phyloP scores from a whole-genome alignment of 83 land plant genomes.

The Picea engelmannii region DNA sequence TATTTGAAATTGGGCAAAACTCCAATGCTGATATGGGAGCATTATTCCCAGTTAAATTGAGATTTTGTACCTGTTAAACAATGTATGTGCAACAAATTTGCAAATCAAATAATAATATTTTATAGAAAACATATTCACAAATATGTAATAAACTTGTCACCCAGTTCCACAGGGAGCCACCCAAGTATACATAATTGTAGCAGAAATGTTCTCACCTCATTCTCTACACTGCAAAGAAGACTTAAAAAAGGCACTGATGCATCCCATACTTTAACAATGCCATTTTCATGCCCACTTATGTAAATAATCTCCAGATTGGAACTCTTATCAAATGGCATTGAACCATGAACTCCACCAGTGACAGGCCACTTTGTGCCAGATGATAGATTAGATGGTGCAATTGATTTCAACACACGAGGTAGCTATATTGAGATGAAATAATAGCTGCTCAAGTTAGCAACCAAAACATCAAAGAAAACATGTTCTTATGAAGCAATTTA shows the following conservation, averaged over 20 bases:
- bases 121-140: constrained; percentile 2
- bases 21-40: constrained; percentile 49
- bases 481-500: background rate
- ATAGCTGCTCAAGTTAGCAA: background rate
- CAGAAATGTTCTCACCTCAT: constrained; percentile 34
- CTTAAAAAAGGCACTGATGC: constrained; percentile 60
- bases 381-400: constrained; percentile 15
- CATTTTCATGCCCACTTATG: constrained; percentile 67
- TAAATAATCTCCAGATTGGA: constrained; percentile 31
- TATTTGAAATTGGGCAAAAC: constrained; percentile 33
- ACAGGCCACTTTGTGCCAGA: constrained; percentile 59
- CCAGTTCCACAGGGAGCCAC: background rate
- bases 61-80: constrained; percentile 27
- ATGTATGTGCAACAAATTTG: background rate
- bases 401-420: constrained; percentile 19
- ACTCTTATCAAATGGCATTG: constrained; percentile 19
- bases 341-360: constrained; percentile 61
- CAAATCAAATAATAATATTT: background rate
- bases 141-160: background rate
- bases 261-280: constrained; percentile 67
- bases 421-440: constrained; percentile 24
- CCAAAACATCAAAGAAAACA: background rate
- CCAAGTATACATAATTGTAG: background rate
- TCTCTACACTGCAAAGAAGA: constrained; percentile 32
- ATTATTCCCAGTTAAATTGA: constrained; percentile 28